Evolutionary conservation across 352 stramenopile genomes (phyloP), one percentile per base, ranked within the genome.

Genomic region (Phytophthora megakarya): DNA sequence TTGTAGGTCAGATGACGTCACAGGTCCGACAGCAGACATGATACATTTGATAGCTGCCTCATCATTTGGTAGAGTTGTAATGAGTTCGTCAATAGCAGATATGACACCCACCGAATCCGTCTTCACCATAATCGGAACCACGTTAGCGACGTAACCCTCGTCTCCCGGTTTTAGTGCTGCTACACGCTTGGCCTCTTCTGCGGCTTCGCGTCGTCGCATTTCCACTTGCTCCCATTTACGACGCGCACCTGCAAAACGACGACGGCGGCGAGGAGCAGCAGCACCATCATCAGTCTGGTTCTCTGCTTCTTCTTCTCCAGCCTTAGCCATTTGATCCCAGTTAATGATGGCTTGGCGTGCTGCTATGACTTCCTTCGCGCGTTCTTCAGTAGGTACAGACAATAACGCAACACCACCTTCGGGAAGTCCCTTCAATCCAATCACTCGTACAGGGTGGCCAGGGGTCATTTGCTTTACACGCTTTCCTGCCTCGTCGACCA

Each of bases 111-210:
- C 93, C n/a, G 96, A 95, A 72, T 99, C 97, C 13, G 97, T 98
- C 81, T 99, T 99, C 25, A 99, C 81, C 26, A 99, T 88, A 44
- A 99, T 96, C 26, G 94, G 97, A 60, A 99, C 93, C 63, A 98
- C 84, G 58, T 97, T 96, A 15, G 86, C 73, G 57, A 98, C 84
- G 65, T 98, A 98, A 0, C 72, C 80, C 16, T 89, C 78, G 46
- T 92, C 84, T 48, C 83, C 83, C 8, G 80, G 75, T 59, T 84
- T 88, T n/a, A 93, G 65, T 32, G 71, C 54, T 28, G 86, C 86
- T 7, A 93, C 52, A 18, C 84, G 84, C 64, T 88, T 87, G 19
- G 80, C 79, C 54, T 93, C 84, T 13, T 91, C 81, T 8, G 57
- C 84, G 5, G 83, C 80, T 33, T 89, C 69, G 26, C 81, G 84